Evolutionary conservation across 2,329 filamentous ascomycete species (phyloP).

Genomic region (Aspergillus spinulosporus): DNA sequence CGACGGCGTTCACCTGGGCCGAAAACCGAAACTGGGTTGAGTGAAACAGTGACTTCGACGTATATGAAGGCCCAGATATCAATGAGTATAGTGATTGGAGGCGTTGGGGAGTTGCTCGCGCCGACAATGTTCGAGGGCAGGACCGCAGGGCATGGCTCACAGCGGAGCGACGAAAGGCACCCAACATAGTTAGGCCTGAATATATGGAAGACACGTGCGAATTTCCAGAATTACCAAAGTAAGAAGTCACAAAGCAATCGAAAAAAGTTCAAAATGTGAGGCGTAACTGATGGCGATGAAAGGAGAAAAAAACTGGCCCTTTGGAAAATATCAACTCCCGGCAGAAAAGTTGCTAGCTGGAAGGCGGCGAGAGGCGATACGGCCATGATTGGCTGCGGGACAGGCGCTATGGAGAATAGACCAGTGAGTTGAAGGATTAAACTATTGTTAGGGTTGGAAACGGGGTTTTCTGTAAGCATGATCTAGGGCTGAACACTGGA

Average conservation of each 20-base stretch:
- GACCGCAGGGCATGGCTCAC: constrained; percentile 39
- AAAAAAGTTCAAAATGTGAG: background rate
- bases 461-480: no score
- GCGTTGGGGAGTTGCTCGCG: constrained; percentile 30
- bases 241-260: background rate
- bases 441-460: background rate
- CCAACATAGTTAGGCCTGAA: constrained; percentile 35
- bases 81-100: constrained; percentile 30
- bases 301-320: constrained; percentile 6
- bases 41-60: constrained; percentile 33
- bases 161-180: constrained; percentile 41
- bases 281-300: constrained; percentile 1
- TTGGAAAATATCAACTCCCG: constrained; percentile 8
- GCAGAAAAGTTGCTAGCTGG: constrained; percentile 10
- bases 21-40: constrained; percentile 30
- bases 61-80: constrained; percentile 18
- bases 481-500: no score
- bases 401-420: no score
- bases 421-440: background rate
- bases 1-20: constrained; percentile 28
- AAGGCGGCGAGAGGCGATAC: constrained; percentile 1
- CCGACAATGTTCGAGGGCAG: constrained; percentile 32
- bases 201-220: background rate
- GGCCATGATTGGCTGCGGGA: background rate
- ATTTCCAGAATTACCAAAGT: background rate